These are phyloP conservation scores for Gentiana straminea DNA, from an alignment of 257 asterid species.

Conservation along the genomic window DNA sequence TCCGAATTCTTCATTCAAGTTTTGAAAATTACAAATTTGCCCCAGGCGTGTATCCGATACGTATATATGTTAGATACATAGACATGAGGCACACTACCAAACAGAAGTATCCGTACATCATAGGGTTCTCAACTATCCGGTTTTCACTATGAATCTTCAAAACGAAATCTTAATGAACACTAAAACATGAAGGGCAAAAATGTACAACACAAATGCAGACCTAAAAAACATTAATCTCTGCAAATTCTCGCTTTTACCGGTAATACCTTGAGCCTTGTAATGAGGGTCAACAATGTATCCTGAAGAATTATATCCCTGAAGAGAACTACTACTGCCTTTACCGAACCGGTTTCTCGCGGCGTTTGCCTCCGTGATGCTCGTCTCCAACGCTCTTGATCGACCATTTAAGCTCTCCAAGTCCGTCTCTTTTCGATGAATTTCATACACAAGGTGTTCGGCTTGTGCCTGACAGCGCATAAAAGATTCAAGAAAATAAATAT, in stretches of 20 bases:
- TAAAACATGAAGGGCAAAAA: constrained; percentile 62
- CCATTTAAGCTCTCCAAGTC: constrained; percentile 73
- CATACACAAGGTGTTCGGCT: constrained; percentile 64
- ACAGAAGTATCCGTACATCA: too few relatives aligned
- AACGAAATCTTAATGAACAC: constrained; percentile 85
- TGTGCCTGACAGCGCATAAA: constrained; percentile 47
- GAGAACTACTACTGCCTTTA: constrained; percentile 33
- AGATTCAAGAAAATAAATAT: background rate
- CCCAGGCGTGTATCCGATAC: too few relatives aligned
- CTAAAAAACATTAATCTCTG: constrained; percentile 78
- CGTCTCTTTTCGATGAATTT: constrained; percentile 60
- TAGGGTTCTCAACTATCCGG: too few relatives aligned
- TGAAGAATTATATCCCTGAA: constrained; percentile 30
- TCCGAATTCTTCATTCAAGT: too few relatives aligned
- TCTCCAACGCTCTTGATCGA: constrained; percentile 44
- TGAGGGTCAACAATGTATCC: constrained; percentile 43
- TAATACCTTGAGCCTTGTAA: constrained; percentile 38
- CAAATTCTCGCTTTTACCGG: constrained; percentile 50
- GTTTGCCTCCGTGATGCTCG: constrained; percentile 35
- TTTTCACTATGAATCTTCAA: constrained; percentile 5
- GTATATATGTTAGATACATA: too few relatives aligned
- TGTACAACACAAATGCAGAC: constrained; percentile 69
- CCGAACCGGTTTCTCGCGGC: constrained; percentile 56
- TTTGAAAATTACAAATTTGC: too few relatives aligned
- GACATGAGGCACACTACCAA: too few relatives aligned